phyloP scores from a whole-genome alignment of 768 basidiomycete species.

The Amyloporia xantha region DNA sequence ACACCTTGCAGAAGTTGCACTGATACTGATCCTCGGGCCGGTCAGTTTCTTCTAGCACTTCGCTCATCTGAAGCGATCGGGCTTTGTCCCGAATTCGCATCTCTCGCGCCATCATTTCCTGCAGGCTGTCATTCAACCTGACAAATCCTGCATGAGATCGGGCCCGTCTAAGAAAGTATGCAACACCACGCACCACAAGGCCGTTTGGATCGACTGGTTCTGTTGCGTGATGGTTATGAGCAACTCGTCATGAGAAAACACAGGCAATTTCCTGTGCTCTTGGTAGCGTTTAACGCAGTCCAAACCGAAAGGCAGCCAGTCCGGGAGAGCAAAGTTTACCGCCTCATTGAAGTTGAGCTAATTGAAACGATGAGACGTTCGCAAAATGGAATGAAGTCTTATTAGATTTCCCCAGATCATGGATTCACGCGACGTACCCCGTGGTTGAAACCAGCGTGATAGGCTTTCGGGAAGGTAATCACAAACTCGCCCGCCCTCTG shows the following conservation, averaged over 20 bases:
- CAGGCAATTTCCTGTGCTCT: slow-evolving; percentile 86
- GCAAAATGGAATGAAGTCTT: neutral
- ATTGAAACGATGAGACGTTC: neutral
- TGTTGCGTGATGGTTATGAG: slow-evolving; percentile 97
- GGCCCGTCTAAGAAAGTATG: slow-evolving; percentile 7
- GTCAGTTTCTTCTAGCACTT: slow-evolving; percentile 73
- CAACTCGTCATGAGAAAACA: slow-evolving; percentile 97
- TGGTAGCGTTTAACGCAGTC: slow-evolving; percentile 89
- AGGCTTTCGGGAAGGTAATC: slow-evolving; percentile 95
- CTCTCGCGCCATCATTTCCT: slow-evolving; percentile 88
- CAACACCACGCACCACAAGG: slow-evolving; percentile 61
- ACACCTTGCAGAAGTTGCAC: slow-evolving; percentile 86
- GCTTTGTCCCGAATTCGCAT: slow-evolving; percentile 57
- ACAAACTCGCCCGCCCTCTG: slow-evolving; percentile 98
- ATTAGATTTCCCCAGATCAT: too few species aligned
- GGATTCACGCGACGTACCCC: slow-evolving; percentile 77
- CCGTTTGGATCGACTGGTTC: slow-evolving; percentile 86
- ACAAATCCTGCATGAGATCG: slow-evolving; percentile 12
- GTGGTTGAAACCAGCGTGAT: slow-evolving; percentile 98
- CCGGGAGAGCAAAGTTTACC: slow-evolving; percentile 95
- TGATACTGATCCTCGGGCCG: slow-evolving; percentile 93
- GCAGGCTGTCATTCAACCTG: slow-evolving; percentile 80
- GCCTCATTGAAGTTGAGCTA: slow-evolving; percentile 99
- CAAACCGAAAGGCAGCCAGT: slow-evolving; percentile 85
- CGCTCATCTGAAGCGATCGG: slow-evolving; percentile 52